Evolutionary conservation across 2,329 filamentous ascomycete genomes (phyloP).

Genomic region (Acrodontium crateriforme): DNA sequence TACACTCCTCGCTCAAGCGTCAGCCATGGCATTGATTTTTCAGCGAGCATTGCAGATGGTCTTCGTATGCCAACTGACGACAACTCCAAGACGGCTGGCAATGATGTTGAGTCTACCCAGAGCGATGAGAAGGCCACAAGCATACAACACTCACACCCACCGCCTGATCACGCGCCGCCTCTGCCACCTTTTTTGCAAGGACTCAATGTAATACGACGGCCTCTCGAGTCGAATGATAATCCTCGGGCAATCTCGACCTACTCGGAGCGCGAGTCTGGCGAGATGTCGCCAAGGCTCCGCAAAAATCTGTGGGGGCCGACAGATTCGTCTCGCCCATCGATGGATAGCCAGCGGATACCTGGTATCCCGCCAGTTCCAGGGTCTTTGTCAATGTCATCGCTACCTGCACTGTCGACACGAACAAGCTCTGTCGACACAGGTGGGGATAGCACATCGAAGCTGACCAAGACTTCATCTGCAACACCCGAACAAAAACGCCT

Average conservation of each 20-base stretch:
- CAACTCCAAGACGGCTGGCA: too few relatives aligned
- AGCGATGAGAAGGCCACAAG: too few relatives aligned
- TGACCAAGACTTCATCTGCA: slow-evolving; percentile 13
- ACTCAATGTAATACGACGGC: slow-evolving; percentile 3
- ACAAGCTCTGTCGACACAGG: slow-evolving; percentile 15
- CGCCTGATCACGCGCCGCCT: slow-evolving; percentile 33
- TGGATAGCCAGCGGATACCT: slow-evolving; percentile 16
- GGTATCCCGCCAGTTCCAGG: slow-evolving; percentile 11
- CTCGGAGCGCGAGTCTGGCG: slow-evolving; percentile 16
- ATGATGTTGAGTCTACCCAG: too few relatives aligned
- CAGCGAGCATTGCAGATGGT: background rate
- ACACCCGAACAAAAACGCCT: slow-evolving; percentile 50
- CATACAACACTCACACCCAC: too few relatives aligned
- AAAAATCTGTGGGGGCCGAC: slow-evolving; percentile 14
- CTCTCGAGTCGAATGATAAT: too few relatives aligned
- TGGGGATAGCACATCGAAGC: slow-evolving; percentile 9
- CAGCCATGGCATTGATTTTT: slow-evolving; percentile 8
- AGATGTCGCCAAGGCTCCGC: slow-evolving; percentile 15
- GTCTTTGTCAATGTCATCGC: slow-evolving; percentile 23
- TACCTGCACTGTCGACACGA: slow-evolving; percentile 17
- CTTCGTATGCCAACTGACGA: background rate
- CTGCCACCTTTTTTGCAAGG: slow-evolving; percentile 29
- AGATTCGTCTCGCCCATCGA: slow-evolving; percentile 18
- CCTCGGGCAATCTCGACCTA: slow-evolving; percentile 8
- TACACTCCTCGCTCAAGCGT: slow-evolving; percentile 22